Evolutionary conservation across 306 rosid genomes (phyloP).

Genomic region (Quercus dentata): DNA sequence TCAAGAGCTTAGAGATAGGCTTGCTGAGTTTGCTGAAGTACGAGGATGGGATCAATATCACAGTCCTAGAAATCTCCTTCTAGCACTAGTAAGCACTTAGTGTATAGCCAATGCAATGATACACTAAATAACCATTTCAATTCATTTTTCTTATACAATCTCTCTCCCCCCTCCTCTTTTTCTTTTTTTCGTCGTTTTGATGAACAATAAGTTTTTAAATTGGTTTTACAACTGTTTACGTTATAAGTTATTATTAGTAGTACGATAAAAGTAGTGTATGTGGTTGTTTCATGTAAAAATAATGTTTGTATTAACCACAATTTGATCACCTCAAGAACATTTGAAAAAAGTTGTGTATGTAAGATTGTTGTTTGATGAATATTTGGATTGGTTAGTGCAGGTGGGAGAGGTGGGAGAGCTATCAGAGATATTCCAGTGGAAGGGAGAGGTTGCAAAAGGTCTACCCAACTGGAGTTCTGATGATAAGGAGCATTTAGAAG

Average conservation of each 20-base stretch:
- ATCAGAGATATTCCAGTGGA: slow-evolving; percentile 96
- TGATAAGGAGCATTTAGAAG: slow-evolving; percentile 76
- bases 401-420: slow-evolving; percentile 93
- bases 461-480: slow-evolving; percentile 77
- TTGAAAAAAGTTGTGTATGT: background rate
- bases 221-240: too few species aligned
- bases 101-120: too few species aligned
- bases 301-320: too few species aligned
- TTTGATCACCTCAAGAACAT: too few species aligned
- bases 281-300: too few species aligned
- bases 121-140: too few species aligned
- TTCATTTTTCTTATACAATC: too few species aligned
- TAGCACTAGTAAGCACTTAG: slow-evolving; percentile 52
- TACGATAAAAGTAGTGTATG: too few species aligned
- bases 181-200: too few species aligned
- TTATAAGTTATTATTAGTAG: too few species aligned
- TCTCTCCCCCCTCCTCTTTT: too few species aligned
- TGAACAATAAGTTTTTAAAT: too few species aligned
- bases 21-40: slow-evolving; percentile 66
- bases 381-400: slow-evolving; percentile 22
- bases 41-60: slow-evolving; percentile 83
- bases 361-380: background rate
- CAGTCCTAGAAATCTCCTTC: slow-evolving; percentile 81
- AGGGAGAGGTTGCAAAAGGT: slow-evolving; percentile 81
- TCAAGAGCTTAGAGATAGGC: slow-evolving; percentile 59